Conservation (phyloP, 768 basidiomycete species). For the Macrolepiota fuliginosa region DNA sequence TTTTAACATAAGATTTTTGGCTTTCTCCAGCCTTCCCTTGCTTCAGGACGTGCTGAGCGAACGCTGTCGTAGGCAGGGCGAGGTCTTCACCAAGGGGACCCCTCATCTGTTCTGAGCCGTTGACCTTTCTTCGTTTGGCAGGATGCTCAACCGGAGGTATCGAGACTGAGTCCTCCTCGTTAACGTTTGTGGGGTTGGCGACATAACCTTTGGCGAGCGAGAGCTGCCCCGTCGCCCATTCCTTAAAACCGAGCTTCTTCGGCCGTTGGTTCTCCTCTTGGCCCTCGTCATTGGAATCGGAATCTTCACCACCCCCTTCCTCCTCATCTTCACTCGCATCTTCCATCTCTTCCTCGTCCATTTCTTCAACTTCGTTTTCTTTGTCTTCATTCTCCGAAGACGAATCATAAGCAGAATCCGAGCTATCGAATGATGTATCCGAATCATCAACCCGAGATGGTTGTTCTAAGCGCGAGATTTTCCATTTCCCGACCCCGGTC, state of each 20-base stretch:
- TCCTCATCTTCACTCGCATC: constrained; percentile 20
- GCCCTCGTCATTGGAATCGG: constrained; percentile 19
- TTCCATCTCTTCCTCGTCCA: constrained; percentile 13
- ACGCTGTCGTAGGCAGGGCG: constrained; percentile 61
- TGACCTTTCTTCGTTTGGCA: constrained; percentile 49
- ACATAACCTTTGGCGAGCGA: constrained; percentile 42
- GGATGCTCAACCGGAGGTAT: constrained; percentile 19
- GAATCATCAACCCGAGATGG: constrained; percentile 31
- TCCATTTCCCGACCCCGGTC: constrained; percentile 45
- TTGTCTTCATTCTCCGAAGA: constrained; percentile 16
- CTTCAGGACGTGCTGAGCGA: constrained; percentile 48
- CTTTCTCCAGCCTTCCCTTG: constrained; percentile 16
- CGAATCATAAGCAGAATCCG: constrained; percentile 58
- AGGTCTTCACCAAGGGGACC: constrained; percentile 82
- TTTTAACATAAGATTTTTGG: constrained; percentile 32
- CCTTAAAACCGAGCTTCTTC: constrained; percentile 70
- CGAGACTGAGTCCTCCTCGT: constrained; percentile 16
- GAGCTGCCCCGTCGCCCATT: constrained; percentile 85
- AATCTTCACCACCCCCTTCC: constrained; percentile 19
- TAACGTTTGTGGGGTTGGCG: constrained; percentile 15
- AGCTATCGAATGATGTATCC: constrained; percentile 73
- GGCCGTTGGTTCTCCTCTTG: constrained; percentile 19
- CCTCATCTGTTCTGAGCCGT: constrained; percentile 43
- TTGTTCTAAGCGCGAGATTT: not conserved
- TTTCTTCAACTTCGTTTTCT: constrained; percentile 16